Conservation (phyloP, 352 stramenopile genomes). For the Phytophthora palmivora region DNA sequence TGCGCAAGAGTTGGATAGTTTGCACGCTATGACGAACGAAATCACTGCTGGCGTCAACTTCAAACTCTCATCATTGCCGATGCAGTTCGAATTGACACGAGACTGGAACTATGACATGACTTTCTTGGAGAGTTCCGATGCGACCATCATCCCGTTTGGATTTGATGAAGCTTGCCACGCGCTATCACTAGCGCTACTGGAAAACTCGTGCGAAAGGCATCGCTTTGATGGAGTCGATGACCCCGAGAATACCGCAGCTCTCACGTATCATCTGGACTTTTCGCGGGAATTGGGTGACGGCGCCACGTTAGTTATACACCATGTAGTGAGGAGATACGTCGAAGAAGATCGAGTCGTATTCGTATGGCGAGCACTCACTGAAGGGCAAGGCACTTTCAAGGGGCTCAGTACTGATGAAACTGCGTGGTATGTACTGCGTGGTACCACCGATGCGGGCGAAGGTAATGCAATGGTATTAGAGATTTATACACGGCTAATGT, state of each 20-base stretch:
- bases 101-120: conserved; percentile 1
- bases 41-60: conserved; percentile 2
- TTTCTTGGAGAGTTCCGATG: conserved; percentile 15
- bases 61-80: background rate
- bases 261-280: background rate
- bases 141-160: conserved; percentile 10
- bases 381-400: conserved; percentile 36
- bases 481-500: conserved; percentile 1
- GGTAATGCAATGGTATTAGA: background rate
- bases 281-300: background rate
- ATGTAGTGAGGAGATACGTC: conserved; percentile 43
- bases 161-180: conserved; percentile 10
- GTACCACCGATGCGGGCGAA: background rate
- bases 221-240: conserved; percentile 1
- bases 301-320: background rate
- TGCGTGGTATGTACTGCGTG: conserved; percentile 40
- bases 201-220: background rate
- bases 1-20: conserved; percentile 12
- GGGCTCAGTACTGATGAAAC: conserved; percentile 51
- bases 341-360: conserved; percentile 50
- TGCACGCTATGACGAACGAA: conserved; percentile 21
- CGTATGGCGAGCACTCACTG: conserved; percentile 44
- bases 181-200: background rate
- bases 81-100: conserved; percentile 2
- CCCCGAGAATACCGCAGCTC: background rate